Percentiles rank a stretch among this genome's conserved stretches.
These are phyloP conservation scores for Citrus inodora DNA, from an alignment of 345 rosid species.

Conservation along the genomic window DNA sequence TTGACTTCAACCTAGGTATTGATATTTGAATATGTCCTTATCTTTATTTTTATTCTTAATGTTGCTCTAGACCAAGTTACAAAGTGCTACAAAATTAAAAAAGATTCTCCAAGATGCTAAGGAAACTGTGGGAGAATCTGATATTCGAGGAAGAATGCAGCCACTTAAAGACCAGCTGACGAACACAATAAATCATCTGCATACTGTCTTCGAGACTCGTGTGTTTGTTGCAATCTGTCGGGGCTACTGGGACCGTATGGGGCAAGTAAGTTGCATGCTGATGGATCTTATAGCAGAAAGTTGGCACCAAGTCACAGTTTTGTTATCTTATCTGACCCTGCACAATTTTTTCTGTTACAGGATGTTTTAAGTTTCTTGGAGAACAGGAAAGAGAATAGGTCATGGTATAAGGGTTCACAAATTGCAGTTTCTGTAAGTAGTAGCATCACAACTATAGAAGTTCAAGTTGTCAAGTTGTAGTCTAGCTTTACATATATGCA, in stretches of 20 bases:
- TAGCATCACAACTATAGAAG: constrained; percentile 1
- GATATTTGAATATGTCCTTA: neutral
- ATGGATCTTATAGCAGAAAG: neutral
- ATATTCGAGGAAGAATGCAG: constrained; percentile 72
- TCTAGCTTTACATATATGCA: neutral
- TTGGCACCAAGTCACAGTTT: neutral
- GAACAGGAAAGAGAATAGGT: constrained; percentile 91
- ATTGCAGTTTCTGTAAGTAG: constrained; percentile 78
- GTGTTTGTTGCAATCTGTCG: constrained; percentile 82
- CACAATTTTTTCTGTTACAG: constrained; percentile 30
- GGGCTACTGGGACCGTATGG: constrained; percentile 97
- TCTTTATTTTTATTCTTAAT: neutral
- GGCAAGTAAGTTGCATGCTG: constrained; percentile 52
- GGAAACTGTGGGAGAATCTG: constrained; percentile 80
- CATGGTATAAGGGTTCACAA: constrained; percentile 92
- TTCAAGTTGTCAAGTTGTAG: neutral
- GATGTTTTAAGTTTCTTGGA: constrained; percentile 86
- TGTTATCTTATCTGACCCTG: neutral
- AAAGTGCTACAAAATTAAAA: constrained; percentile 74
- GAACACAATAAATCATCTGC: constrained; percentile 74
- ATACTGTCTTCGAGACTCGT: constrained; percentile 62
- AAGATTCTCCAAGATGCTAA: constrained; percentile 93
- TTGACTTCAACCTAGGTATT: neutral
- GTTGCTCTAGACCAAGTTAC: constrained; percentile 64
- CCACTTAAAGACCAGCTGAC: constrained; percentile 79